Evolutionary conservation across 2,329 filamentous ascomycete species (phyloP), one percentile per base, ranked within the genome.

Genomic region (Zasmidium angulare): DNA sequence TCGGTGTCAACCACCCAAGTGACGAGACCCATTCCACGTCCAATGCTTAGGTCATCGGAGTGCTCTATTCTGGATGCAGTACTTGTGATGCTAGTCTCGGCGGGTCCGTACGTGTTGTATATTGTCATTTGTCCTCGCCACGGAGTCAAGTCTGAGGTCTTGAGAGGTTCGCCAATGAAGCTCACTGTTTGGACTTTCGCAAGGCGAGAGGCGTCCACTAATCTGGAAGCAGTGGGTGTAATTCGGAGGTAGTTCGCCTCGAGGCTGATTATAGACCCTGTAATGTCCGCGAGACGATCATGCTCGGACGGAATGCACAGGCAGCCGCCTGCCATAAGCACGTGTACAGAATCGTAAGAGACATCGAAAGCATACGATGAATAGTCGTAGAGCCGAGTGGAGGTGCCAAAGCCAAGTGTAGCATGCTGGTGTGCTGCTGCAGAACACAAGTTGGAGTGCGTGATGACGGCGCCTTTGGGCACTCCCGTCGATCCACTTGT

Each of bases 141-240:
- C 10, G 3, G 12, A 7, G 4, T 26, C 4, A 51, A 17, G 49
- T 43, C 36, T 43, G 36, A 14, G 9, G 36, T 17, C n/a, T 43
- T 43, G 3, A 51, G 11, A 29, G 22, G n/a, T 40, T 43, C 36
- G 2, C 52, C 52, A 19, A 29, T 48, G 22, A 43, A 48, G 43
- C 21, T 26, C 31, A 50, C 24, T 21, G 23, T 55, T 21, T 49
- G 10, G 23, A 20, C 36, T 29, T 29, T 11, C 14, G 9, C n/a
- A 50, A 50, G 19, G 7, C 14, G 19, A 17, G 46, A 9, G 0
- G 76, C 75, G 17, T 77, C 72, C 1, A 82, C 53, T 0, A 76
- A 74, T 14, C 75, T 73, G 0, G 84, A 81, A 12, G 88, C 77
- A 0, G 82, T 77, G 1, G 85, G 82, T 0, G 86, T 87, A 67